phyloP scores from a whole-genome alignment of 1,139 yeast species.

The Taphrina populina region DNA sequence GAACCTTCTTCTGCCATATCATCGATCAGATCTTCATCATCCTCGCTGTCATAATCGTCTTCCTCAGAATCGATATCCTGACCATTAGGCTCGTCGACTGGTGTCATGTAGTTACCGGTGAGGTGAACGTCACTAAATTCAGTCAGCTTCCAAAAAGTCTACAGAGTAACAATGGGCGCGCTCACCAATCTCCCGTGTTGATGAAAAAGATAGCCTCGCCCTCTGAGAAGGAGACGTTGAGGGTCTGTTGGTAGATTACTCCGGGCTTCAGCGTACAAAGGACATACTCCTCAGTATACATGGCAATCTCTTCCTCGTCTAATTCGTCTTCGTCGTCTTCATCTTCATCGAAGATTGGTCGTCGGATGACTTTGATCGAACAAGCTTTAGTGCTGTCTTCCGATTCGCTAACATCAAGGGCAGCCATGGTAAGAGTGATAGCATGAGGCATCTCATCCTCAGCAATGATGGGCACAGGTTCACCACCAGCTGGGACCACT shows the following conservation, averaged over 20 bases:
- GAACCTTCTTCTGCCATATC: conserved; percentile 39
- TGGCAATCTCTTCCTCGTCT: conserved; percentile 51
- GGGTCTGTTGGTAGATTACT: conserved; percentile 73
- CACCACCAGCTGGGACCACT: conserved; percentile 32
- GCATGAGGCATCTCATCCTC: conserved; percentile 78
- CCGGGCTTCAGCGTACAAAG: conserved; percentile 89
- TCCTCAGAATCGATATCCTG: conserved; percentile 49
- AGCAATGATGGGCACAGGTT: conserved; percentile 68
- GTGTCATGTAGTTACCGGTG: conserved; percentile 92
- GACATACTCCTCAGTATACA: conserved; percentile 54
- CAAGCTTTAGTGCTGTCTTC: conserved; percentile 79
- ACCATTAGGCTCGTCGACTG: conserved; percentile 54
- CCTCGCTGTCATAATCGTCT: conserved; percentile 77
- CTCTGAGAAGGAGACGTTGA: conserved; percentile 86
- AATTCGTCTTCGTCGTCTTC: conserved; percentile 47
- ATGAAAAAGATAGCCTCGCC: conserved; percentile 92
- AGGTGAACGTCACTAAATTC: conserved; percentile 72
- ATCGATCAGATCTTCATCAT: conserved; percentile 74
- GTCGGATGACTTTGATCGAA: conserved; percentile 65
- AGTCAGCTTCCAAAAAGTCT: conserved; percentile 47
- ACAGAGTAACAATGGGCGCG: not conserved
- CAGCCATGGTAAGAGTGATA: conserved; percentile 89
- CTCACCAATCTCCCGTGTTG: conserved; percentile 72
- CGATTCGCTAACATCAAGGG: conserved; percentile 81
- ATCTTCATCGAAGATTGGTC: conserved; percentile 51